Conservation (phyloP, 2,329 filamentous ascomycete species). For the Aspergillus alliaceus region DNA sequence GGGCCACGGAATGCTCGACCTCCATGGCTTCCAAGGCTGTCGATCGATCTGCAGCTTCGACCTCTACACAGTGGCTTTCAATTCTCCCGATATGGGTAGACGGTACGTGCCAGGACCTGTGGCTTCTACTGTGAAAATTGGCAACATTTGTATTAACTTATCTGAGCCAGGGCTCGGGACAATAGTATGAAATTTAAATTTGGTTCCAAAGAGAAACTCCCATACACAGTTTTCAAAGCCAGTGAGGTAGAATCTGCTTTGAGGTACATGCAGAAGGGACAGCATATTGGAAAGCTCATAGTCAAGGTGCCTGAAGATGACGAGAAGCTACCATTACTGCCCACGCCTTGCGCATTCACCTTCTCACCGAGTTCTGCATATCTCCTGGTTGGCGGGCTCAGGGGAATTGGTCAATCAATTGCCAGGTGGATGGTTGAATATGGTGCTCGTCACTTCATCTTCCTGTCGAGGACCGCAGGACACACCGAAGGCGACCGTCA, state of each 20-base stretch:
- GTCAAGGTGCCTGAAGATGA: constrained; percentile 6
- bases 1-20: constrained; percentile 25
- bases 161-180: no score
- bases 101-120: no score
- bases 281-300: constrained; percentile 10
- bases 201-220: no score
- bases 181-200: no score
- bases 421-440: constrained; percentile 48
- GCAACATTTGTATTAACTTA: no score
- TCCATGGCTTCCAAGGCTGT: constrained; percentile 6
- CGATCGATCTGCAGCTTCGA: constrained; percentile 10
- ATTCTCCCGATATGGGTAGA: neutral
- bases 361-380: constrained; percentile 45
- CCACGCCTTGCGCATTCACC: neutral
- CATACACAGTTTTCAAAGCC: constrained; percentile 1
- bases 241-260: neutral
- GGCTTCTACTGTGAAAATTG: no score
- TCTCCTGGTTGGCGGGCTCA: constrained; percentile 56
- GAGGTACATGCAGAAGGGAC: constrained; percentile 8
- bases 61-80: neutral
- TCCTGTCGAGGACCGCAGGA: constrained; percentile 50
- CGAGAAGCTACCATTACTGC: neutral
- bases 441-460: constrained; percentile 53
- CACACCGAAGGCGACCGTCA: neutral
- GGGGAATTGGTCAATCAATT: constrained; percentile 56